These are phyloP conservation scores for Dentipellis fragilis DNA, from an alignment of 768 basidiomycete species.

Conservation along the genomic window DNA sequence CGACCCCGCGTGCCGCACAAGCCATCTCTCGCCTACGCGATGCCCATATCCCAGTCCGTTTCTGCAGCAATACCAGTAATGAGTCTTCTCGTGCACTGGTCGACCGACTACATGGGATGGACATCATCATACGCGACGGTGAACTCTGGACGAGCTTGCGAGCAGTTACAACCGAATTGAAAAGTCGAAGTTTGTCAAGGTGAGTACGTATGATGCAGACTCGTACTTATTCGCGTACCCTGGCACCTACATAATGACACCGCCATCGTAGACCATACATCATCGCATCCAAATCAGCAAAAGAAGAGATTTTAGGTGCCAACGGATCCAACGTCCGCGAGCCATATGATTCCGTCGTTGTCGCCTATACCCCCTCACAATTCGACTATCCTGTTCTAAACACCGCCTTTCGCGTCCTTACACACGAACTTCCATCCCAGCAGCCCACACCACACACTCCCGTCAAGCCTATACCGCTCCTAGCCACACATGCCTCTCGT, in stretches of 20 bases:
- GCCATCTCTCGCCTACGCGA: constrained; percentile 28
- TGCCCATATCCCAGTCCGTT: constrained; percentile 30
- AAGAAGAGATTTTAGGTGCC: neutral
- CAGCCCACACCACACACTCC: neutral
- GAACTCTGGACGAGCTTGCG: constrained; percentile 61
- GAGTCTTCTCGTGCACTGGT: constrained; percentile 25
- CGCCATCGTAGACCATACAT: neutral
- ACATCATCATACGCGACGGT: constrained; percentile 31
- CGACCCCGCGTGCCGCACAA: constrained; percentile 38
- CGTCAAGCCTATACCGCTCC: constrained; percentile 25
- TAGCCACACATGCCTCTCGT: constrained; percentile 51
- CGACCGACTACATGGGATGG: constrained; percentile 33
- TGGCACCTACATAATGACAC: neutral
- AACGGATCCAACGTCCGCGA: neutral
- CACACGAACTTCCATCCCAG: constrained; percentile 16
- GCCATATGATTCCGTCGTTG: constrained; percentile 48
- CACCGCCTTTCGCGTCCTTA: constrained; percentile 55
- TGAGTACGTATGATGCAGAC: neutral
- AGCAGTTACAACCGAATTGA: constrained; percentile 24
- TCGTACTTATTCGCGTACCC: neutral
- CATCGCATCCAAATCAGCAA: neutral
- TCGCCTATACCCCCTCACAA: constrained; percentile 44
- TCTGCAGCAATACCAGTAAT: constrained; percentile 65
- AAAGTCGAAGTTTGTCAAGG: too few relatives aligned
- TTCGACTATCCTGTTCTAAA: constrained; percentile 51